phyloP scores from a whole-genome alignment of 2,329 filamentous ascomycete genomes.

The Talaromyces atroroseus region DNA sequence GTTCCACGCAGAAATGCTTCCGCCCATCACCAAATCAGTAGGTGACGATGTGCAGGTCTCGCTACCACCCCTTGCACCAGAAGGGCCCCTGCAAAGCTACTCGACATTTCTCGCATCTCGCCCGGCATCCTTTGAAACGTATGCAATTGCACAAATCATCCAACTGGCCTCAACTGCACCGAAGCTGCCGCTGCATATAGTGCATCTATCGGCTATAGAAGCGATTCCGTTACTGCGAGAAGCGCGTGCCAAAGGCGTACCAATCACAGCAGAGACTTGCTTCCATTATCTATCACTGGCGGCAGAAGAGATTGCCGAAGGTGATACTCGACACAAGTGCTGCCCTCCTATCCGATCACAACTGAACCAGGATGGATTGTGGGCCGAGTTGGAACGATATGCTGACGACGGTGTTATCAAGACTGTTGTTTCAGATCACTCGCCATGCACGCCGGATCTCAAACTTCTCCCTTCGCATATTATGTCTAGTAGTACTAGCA shows the following conservation, averaged over 20 bases:
- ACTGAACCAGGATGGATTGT: slow-evolving; percentile 77
- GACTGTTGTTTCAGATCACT: slow-evolving; percentile 93
- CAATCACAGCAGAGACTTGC: slow-evolving; percentile 90
- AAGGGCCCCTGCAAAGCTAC: slow-evolving; percentile 71
- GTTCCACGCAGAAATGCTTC: slow-evolving; percentile 99
- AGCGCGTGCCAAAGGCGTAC: slow-evolving; percentile 67
- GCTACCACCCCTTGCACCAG: slow-evolving; percentile 62
- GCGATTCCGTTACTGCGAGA: slow-evolving; percentile 74
- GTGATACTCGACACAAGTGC: slow-evolving; percentile 91
- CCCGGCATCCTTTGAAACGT: slow-evolving; percentile 84
- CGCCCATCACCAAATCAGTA: slow-evolving; percentile 74
- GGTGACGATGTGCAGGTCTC: slow-evolving; percentile 70
- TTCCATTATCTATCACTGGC: slow-evolving; percentile 89
- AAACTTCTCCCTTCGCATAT: slow-evolving; percentile 76
- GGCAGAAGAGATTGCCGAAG: slow-evolving; percentile 73
- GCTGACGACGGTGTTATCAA: slow-evolving; percentile 72
- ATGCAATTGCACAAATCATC: slow-evolving; percentile 81
- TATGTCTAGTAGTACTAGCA: slow-evolving; percentile 26
- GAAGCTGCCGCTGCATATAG: slow-evolving; percentile 80
- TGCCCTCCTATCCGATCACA: slow-evolving; percentile 83
- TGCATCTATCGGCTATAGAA: slow-evolving; percentile 84
- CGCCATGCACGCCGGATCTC: slow-evolving; percentile 88
- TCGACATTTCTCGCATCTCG: slow-evolving; percentile 87
- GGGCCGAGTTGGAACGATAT: slow-evolving; percentile 65
- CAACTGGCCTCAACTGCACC: slow-evolving; percentile 75